Evolutionary conservation across 305 asterid species (phyloP).

Genomic region (Fraxinus velutina): DNA sequence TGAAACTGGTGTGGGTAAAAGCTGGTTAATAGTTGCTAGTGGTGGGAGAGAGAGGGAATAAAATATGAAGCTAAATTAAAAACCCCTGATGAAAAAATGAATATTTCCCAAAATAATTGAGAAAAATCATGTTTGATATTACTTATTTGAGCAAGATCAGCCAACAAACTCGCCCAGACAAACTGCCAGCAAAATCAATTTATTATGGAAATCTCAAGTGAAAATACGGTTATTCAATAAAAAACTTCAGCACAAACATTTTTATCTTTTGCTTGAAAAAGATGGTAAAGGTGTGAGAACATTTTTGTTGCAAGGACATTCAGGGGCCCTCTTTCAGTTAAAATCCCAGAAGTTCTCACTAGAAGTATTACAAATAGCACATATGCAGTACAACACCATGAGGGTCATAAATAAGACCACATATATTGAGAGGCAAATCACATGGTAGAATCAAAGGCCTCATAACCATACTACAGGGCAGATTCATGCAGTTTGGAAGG

Average conservation of each 20-base stretch:
- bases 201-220: not conserved
- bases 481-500: slow-evolving; percentile 11
- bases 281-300: not conserved
- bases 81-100: not conserved
- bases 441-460: slow-evolving; percentile 1
- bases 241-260: not conserved
- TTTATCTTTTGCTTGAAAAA: not conserved
- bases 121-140: not conserved
- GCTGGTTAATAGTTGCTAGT: not conserved
- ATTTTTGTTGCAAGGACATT: not conserved
- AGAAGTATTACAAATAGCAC: not conserved
- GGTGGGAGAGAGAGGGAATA: not conserved
- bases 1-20: not conserved
- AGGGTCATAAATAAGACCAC: not conserved
- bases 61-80: not conserved
- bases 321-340: not conserved
- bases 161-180: not conserved
- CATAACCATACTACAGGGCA: not conserved
- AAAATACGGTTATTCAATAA: not conserved
- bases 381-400: not conserved
- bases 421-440: not conserved
- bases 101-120: not conserved
- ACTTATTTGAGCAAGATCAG: not conserved
- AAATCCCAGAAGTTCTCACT: not conserved
- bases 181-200: not conserved